Evolutionary conservation across 129 eudicot genomes (phyloP), one percentile per base, ranked within the genome.

Genomic region (Scalesia atractyloides): DNA sequence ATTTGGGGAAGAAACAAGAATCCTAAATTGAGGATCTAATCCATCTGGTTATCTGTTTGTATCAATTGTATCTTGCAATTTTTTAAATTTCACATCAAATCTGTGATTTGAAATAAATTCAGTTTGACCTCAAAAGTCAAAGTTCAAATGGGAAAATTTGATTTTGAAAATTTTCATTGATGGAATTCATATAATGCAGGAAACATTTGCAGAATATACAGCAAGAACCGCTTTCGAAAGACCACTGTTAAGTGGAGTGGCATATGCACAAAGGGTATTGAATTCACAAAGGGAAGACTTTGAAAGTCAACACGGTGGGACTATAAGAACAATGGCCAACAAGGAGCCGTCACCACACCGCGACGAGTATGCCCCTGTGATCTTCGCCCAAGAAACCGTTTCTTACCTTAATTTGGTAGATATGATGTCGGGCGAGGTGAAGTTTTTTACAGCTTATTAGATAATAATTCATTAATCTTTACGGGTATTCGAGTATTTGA

Each of bases 361-460:
- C 34, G 97, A 88, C 60, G 96, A 91, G 66, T 91, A 91, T 64
- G 96, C 97, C n/a, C 96, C 97, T 0, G 97, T 91, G 34, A 88
- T 91, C 69, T 88, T 91, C 79, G 75, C 89, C 39, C 97, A 91
- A 81, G 96, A 91, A 82, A 91, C 97, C 14, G 78, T 91, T 51
- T 91, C 97, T 49, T 84, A 91, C 79, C 77, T 91, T 57, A 84
- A 82, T 66, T 86, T 90, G 79, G 76, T 91, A 36, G 97, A 91
- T 79, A 88, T 91, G 96, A 91, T 91, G 97, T 88, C 97, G 0
- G 97, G 97, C 49, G 96, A 91, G 96, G 97, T 91, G 84, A 85
- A 62, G 57, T 39, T 59, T 0, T 11, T 50, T 30, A 30, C 44
- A 22, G 12, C 67, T 68, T 66, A 10, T 64, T 30, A 16, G 53